phyloP scores from a whole-genome alignment of 2,329 filamentous ascomycete species.

The Zelopaecilomyces penicillatus region DNA sequence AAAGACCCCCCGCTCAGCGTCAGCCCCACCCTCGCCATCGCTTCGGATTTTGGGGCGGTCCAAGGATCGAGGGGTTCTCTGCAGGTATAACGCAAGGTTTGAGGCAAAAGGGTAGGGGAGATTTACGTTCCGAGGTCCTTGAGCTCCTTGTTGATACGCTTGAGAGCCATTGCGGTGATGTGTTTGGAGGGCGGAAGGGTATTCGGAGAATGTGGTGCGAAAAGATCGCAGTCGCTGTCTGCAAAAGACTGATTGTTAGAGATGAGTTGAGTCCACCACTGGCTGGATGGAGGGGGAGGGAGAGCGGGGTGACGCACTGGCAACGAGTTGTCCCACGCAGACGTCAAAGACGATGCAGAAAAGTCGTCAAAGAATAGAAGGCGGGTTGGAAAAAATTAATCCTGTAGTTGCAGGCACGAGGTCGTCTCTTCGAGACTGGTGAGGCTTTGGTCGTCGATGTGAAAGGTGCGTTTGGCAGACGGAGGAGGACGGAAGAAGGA shows the following conservation, averaged over 20 bases:
- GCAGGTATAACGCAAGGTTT: background rate
- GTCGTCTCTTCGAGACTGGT: too few species aligned
- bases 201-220: constrained; percentile 9
- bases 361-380: constrained; percentile 11
- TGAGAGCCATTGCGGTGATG: constrained; percentile 64
- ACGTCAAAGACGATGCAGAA: constrained; percentile 12
- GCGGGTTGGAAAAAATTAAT: constrained; percentile 5
- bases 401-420: background rate
- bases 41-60: constrained; percentile 5
- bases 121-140: constrained; percentile 77
- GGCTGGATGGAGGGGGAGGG: constrained; percentile 9
- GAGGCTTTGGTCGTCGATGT: constrained; percentile 7
- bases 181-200: constrained; percentile 14
- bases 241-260: constrained; percentile 1
- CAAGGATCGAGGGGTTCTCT: constrained; percentile 4
- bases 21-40: constrained; percentile 6
- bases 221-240: constrained; percentile 16
- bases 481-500: constrained; percentile 4
- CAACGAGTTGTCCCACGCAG: constrained; percentile 9
- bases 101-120: background rate
- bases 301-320: constrained; percentile 19
- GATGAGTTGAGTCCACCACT: constrained; percentile 1
- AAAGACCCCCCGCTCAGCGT: constrained; percentile 9
- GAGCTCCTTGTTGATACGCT: constrained; percentile 93
- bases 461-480: constrained; percentile 3